Evolutionary conservation across 345 rosid genomes (phyloP).

Genomic region (Trapa incisa): DNA sequence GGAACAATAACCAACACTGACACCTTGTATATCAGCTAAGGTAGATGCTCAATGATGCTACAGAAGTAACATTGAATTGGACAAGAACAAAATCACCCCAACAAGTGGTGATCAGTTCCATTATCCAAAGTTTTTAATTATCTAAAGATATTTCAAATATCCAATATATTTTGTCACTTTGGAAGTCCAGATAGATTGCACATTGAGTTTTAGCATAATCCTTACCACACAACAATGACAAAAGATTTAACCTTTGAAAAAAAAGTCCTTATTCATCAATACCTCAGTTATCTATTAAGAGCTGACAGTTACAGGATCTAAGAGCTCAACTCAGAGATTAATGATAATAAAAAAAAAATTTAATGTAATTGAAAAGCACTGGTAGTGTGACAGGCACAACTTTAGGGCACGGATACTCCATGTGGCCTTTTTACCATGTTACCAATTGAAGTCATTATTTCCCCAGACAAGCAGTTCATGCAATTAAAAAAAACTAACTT

Average conservation of each 20-base stretch:
- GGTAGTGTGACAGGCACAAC: neutral
- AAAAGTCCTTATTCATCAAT: neutral
- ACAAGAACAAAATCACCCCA: neutral
- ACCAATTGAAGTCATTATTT: neutral
- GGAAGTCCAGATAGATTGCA: neutral
- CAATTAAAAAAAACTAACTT: neutral
- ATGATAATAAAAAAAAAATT: neutral
- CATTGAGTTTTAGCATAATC: neutral
- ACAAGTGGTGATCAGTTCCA: neutral
- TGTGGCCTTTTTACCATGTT: neutral
- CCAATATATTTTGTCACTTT: no score
- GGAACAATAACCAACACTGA: slow-evolving; percentile 96
- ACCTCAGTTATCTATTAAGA: neutral
- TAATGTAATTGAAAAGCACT: neutral
- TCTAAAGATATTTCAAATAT: neutral
- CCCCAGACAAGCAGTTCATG: neutral
- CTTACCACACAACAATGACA: neutral
- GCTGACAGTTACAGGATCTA: neutral
- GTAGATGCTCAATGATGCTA: neutral
- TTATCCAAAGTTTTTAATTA: neutral
- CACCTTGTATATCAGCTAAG: slow-evolving; percentile 11
- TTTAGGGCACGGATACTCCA: neutral
- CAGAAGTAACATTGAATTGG: neutral
- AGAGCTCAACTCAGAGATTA: neutral
- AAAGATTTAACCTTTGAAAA: neutral